Percentiles rank a stretch among this genome's conserved stretches.
Evolutionary conservation across 257 asterid species (phyloP).

Genomic region (Paulownia fortunei): DNA sequence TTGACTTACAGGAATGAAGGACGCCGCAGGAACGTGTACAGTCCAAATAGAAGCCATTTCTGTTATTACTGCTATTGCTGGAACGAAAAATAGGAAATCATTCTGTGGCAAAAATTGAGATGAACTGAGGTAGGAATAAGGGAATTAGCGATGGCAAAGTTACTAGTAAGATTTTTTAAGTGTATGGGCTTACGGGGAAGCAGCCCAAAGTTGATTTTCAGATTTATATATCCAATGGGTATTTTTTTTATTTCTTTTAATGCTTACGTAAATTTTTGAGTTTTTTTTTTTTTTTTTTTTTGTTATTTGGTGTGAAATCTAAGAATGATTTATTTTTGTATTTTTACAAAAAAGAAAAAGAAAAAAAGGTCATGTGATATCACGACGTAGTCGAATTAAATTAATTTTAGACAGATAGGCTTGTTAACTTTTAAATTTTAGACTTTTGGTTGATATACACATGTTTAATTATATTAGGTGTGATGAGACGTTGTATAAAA

Average conservation of each 20-base stretch:
- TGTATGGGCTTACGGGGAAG: background rate
- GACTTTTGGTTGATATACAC: too few species aligned
- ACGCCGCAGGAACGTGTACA: constrained; percentile 37
- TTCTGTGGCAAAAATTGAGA: constrained; percentile 33
- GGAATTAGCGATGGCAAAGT: background rate
- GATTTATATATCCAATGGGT: background rate
- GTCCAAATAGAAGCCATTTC: constrained; percentile 59
- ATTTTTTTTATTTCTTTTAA: background rate
- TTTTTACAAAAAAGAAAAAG: too few species aligned
- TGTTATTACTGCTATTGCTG: constrained; percentile 17
- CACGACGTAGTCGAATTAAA: too few species aligned
- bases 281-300: too few species aligned
- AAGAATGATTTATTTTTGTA: too few species aligned
- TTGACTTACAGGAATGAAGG: constrained; percentile 48
- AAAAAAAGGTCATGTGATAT: too few species aligned
- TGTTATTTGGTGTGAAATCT: too few species aligned
- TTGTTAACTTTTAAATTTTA: too few species aligned
- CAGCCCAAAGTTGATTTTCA: background rate
- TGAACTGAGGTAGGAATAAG: constrained; percentile 7
- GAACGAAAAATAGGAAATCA: constrained; percentile 26
- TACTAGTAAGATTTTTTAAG: background rate
- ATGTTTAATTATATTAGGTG: too few species aligned
- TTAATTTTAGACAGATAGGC: too few species aligned
- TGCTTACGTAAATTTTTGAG: too few species aligned
- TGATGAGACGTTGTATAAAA: too few species aligned